Percentiles rank a stretch among this genome's conserved stretches.
phyloP scores from a whole-genome alignment of 371 early-diverging fungal genomes.

The Syncephalastrum racemosum region DNA sequence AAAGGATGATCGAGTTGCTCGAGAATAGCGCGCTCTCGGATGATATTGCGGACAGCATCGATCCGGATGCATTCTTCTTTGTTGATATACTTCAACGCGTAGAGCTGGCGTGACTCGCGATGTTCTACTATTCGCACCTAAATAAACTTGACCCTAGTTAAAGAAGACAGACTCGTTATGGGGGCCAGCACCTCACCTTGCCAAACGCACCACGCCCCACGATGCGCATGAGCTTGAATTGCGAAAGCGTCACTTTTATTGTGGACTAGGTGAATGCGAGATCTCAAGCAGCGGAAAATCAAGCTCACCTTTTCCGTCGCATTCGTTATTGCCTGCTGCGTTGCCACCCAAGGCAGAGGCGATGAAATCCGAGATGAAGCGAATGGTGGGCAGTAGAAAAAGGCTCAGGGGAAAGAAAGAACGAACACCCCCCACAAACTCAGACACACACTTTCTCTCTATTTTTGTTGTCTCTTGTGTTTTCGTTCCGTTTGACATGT shows the following conservation, averaged over 20 bases:
- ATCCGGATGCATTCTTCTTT: conserved; percentile 78
- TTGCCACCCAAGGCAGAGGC: conserved; percentile 44
- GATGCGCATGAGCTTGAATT: conserved; percentile 68
- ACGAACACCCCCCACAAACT: conserved; percentile 7
- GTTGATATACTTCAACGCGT: conserved; percentile 83
- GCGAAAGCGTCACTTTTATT: conserved; percentile 36
- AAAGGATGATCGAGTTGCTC: conserved; percentile 80
- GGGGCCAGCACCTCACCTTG: conserved; percentile 49
- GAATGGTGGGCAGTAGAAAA: conserved; percentile 30
- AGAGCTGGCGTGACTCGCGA: conserved; percentile 60
- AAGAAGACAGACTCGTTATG: conserved; percentile 6
- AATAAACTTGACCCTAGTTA: conserved; percentile 13
- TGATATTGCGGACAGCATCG: conserved; percentile 75
- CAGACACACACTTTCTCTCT: conserved; percentile 7
- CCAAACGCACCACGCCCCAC: conserved; percentile 80
- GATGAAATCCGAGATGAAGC: conserved; percentile 49
- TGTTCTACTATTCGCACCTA: conserved; percentile 80
- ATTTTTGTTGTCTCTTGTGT: conserved; percentile 6
- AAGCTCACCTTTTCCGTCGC: conserved; percentile 25
- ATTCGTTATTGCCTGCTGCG: conserved; percentile 25
- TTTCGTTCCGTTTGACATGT: not conserved
- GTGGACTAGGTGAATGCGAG: conserved; percentile 6
- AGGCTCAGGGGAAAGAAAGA: conserved; percentile 7
- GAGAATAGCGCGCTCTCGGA: conserved; percentile 79
- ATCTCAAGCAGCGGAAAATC: not conserved